Base-by-base conservation (phyloP, 2,329 filamentous ascomycete species). In the Scorias spongiosa region DNA sequence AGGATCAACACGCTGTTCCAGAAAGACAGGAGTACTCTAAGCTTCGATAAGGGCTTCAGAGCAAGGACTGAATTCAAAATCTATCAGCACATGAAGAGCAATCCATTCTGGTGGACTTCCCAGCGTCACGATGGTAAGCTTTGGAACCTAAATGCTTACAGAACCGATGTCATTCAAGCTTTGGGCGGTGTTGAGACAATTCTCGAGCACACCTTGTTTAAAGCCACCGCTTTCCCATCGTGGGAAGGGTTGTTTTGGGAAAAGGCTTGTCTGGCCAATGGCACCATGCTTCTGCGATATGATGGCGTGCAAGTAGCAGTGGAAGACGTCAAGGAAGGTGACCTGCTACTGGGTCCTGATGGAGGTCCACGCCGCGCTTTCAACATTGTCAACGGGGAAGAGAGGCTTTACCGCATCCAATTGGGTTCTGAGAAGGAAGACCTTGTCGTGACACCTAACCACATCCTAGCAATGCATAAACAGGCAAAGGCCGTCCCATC, bases 1-100 rank as follows among this genome's bases (percentile, higher is more conserved):
- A 84, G 91, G 67, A 98, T 98, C 68, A 98, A 98, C 62, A 98
- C 91, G 0, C 72, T 98, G 2, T 98, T 98, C 78, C 91, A 98
- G 62, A 98, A 98, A 64, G 91, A 98, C 55, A 76, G 91, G 57
- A 95, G 87, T 62, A 98, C 91, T 0, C 74, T 98, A 50, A 93
- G 86, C 57, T 98, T 98, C 58, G 91, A 98, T 69, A 98, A 98
- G 67, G 91, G 91, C 44, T 98, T 96, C 80, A 81, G 91, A 53
- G 80, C 88, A 11, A 76, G 91, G 43, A 86, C 89, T 10, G 91
- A 98, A 62, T 98, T 98, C 71, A 98, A 98, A 71, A 80, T 91
- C 28, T 98, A 96, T 60, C 89, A 96, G 63, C 72, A 96, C 48
- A 96, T 98, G 89, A 95, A 93, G 76, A 32, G 12, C 34, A 39